These are phyloP conservation scores for Aspergillus arachidicola DNA, from an alignment of 2,329 filamentous ascomycete genomes.

Conservation along the genomic window DNA sequence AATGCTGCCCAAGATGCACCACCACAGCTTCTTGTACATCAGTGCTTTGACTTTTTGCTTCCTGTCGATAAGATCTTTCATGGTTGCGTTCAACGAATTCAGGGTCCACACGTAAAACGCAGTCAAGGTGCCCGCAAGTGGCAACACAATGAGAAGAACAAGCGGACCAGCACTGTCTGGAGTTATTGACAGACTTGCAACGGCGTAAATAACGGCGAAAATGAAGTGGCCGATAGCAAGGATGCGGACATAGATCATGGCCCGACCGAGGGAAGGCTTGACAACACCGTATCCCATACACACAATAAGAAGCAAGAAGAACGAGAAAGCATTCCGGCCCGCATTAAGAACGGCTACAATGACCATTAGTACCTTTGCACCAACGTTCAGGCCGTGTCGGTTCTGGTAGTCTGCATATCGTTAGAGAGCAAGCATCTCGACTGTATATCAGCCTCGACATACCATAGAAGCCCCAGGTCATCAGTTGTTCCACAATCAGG, in stretches of 20 bases:
- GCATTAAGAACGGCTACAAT: slow-evolving; percentile 93
- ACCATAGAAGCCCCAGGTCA: slow-evolving; percentile 98
- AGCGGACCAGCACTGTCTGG: slow-evolving; percentile 88
- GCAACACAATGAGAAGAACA: slow-evolving; percentile 89
- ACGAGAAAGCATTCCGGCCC: slow-evolving; percentile 94
- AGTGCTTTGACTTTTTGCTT: slow-evolving; percentile 90
- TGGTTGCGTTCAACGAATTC: slow-evolving; percentile 89
- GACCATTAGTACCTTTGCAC: slow-evolving; percentile 83
- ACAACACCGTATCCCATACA: slow-evolving; percentile 99
- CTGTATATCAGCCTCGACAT: slow-evolving; percentile 30
- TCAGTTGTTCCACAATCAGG: slow-evolving; percentile 91
- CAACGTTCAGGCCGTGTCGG: slow-evolving; percentile 78
- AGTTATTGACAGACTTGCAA: slow-evolving; percentile 84
- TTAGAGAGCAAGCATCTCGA: slow-evolving; percentile 35
- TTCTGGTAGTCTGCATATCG: slow-evolving; percentile 77
- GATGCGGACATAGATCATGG: slow-evolving; percentile 91
- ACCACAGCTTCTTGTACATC: slow-evolving; percentile 99
- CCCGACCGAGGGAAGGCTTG: slow-evolving; percentile 85
- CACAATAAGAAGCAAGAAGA: slow-evolving; percentile 95
- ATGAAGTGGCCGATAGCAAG: slow-evolving; percentile 91
- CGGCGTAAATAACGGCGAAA: slow-evolving; percentile 90
- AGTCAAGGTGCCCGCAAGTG: slow-evolving; percentile 86
- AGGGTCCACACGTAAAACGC: slow-evolving; percentile 99
- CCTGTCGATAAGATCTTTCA: slow-evolving; percentile 92
- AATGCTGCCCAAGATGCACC: slow-evolving; percentile 90